Evolutionary conservation across 2,329 filamentous ascomycete species (phyloP).

Genomic region (Sclerotinia sclerotiorum): DNA sequence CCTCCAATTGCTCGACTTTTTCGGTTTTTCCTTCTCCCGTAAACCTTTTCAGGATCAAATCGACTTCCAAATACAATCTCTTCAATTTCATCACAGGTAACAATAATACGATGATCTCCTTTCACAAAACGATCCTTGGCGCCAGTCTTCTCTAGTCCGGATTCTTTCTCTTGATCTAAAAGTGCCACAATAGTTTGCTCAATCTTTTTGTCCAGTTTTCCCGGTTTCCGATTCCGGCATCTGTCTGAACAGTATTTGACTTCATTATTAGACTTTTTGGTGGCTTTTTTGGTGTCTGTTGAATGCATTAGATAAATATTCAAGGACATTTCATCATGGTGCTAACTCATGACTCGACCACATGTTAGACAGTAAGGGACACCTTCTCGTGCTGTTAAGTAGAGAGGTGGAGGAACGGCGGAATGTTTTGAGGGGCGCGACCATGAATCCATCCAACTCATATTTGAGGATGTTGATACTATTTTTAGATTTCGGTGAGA

Average conservation of each 20-base stretch:
- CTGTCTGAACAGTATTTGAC: conserved; percentile 58
- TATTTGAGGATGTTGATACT: conserved; percentile 4
- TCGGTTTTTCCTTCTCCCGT: conserved; percentile 48
- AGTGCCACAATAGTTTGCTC: conserved; percentile 50
- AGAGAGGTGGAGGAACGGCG: conserved; percentile 20
- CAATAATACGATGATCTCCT: conserved; percentile 51
- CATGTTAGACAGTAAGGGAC: conserved; percentile 22
- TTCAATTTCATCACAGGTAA: conserved; percentile 53
- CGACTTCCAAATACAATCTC: conserved; percentile 49
- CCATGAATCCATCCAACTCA: conserved; percentile 25
- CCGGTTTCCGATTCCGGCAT: conserved; percentile 53
- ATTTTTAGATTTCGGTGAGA: not conserved
- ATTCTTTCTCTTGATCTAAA: conserved; percentile 41
- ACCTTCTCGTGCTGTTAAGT: conserved; percentile 18
- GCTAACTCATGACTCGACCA: conserved; percentile 22
- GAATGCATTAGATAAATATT: conserved; percentile 1
- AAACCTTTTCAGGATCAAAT: conserved; percentile 48
- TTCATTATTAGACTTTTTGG: conserved; percentile 20
- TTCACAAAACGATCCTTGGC: conserved; percentile 45
- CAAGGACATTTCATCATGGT: too few species aligned
- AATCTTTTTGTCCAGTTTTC: conserved; percentile 51
- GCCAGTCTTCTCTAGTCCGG: conserved; percentile 29
- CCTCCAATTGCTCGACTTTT: conserved; percentile 41
- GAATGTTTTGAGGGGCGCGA: conserved; percentile 20
- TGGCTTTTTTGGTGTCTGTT: conserved; percentile 18